Evolutionary conservation across 441 rosid genomes (phyloP), one percentile per base, ranked within the genome.

Genomic region (Adansonia gregorii): DNA sequence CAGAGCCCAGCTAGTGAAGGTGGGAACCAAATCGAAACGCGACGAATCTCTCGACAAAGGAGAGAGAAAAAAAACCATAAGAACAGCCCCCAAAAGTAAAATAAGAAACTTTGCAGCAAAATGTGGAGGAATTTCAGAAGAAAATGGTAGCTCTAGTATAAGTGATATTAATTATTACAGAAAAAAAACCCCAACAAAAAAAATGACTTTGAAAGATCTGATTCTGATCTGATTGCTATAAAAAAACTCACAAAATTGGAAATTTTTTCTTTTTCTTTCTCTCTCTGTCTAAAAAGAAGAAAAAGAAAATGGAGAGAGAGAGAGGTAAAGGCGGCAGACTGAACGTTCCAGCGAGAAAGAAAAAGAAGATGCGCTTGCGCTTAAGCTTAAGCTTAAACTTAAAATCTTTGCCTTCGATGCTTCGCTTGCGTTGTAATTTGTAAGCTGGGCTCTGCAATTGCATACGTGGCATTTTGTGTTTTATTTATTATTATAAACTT

Each of bases 281-380:
- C 27, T 54, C 51, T 31, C 55, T 74, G 15, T 41, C 17, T 35
- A 24, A 22, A 31, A 56, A 12, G 8, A 12, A 14, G 19, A n/a
- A 15, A 6, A 31, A 31, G 20, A 63, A 39, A 39, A 65, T n/a
- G 12, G 66, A 27, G 63, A 58, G 63, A 19, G 8, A 19, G 8
- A 20, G 67, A 27, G 35, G 35, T 27, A 20, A 15, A 15, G 19
- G 66, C 35, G 10, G 8, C n/a, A 11, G 10, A 19, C 1, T 81
- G 74, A 76, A 76, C 69, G 11, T 71, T 80, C 82, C 79, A 80
- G 77, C 79, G 10, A 79, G 75, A 5, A 20, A 49, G 43, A 19
- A 2, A 43, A n/a, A 31, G 9, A 4, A 27, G 35, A 27, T 27
- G 35, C 35, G 35, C 35, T 27, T 27, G 35, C 35, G 35, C 35